A percentile compares a stretch with the other conserved stretches of the same genome.
Evolutionary conservation across 257 asterid species (phyloP).

Genomic region (Penstemon barbatus): DNA sequence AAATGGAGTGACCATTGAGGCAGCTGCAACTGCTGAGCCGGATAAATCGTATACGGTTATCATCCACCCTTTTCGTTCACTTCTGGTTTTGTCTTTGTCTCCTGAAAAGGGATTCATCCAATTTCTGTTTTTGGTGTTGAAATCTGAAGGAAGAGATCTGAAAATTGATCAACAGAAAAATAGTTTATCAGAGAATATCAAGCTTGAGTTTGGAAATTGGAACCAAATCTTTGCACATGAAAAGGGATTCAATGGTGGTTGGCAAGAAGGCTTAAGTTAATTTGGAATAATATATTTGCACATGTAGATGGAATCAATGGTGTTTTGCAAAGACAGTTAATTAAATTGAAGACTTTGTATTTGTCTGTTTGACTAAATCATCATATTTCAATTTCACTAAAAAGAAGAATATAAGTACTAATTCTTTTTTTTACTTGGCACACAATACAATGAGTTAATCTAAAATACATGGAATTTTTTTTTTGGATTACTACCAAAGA

Average conservation of each 20-base stretch:
- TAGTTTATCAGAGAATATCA: slow-evolving; percentile 25
- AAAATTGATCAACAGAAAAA: neutral
- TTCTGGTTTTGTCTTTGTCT: slow-evolving; percentile 46
- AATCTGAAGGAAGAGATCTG: slow-evolving; percentile 78
- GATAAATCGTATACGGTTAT: slow-evolving; percentile 71
- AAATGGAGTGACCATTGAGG: slow-evolving; percentile 90
- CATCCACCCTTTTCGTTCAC: slow-evolving; percentile 93
- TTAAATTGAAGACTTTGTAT: slow-evolving; percentile 17
- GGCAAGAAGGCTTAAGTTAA: no score
- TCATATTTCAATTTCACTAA: neutral
- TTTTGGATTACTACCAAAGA: no score
- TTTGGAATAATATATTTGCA: no score
- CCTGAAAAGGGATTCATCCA: slow-evolving; percentile 67
- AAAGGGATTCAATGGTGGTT: slow-evolving; percentile 38
- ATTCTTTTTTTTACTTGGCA: neutral
- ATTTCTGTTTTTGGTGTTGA: slow-evolving; percentile 49
- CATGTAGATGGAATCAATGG: no score
- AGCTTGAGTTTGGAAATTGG: slow-evolving; percentile 23
- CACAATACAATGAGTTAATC: neutral
- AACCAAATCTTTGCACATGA: slow-evolving; percentile 55
- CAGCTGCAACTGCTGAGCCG: slow-evolving; percentile 91
- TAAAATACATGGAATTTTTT: no score
- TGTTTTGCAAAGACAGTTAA: slow-evolving; percentile 23
- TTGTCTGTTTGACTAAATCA: slow-evolving; percentile 40
- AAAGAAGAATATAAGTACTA: neutral